Evolutionary conservation across 2,329 filamentous ascomycete species (phyloP), one percentile per base, ranked within the genome.

Genomic region (Sclerotinia sclerotiorum): DNA sequence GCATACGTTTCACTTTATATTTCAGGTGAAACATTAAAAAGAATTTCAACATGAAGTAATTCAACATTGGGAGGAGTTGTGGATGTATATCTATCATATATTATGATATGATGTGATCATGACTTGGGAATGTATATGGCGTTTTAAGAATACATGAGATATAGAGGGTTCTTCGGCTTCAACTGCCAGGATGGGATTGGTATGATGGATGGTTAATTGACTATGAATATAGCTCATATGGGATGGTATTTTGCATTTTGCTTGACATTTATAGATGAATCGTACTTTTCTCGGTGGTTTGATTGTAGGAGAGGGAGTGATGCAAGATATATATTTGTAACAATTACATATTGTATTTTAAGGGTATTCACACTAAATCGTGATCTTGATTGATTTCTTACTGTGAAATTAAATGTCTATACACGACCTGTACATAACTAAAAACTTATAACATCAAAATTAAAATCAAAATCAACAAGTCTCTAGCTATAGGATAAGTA

Each of bases 61-160:
- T 67, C 65, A 67, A 67, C 65, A 67, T 67, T 60, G 44, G 54
- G 44, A 49, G 65, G 65, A 67, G 65, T 67, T 67, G 39, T 44
- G 39, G 63, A 39, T 39, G 35, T 63, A 46, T 39, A 42, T 63
- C 46, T 57, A 65, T 57, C 63, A 57, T 57, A 35, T 65, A 32
- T 46, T 65, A 44, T 44, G 62, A 65, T 57, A 57, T 65, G 51
- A 35, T 56, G 29, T 51, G 46, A 39, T 51, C 32, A 63, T 62
- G 60, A 62, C 46, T 62, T 51, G 46, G 60, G 46, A 24, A 62
- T 63, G 46, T 48, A 48, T 48, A 48, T 44, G 63, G 51, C 63
- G 63, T 65, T 65, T 42, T 48, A 57, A 46, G 27, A 55, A 48
- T 32, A 65, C 13, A 65, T 46, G 46, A 35, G 15, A 63, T 51